A percentile compares a stretch with the other conserved stretches of the same genome.
Conservation (phyloP, 73 alveolate species). For the Tetrahymena elliotti region DNA sequence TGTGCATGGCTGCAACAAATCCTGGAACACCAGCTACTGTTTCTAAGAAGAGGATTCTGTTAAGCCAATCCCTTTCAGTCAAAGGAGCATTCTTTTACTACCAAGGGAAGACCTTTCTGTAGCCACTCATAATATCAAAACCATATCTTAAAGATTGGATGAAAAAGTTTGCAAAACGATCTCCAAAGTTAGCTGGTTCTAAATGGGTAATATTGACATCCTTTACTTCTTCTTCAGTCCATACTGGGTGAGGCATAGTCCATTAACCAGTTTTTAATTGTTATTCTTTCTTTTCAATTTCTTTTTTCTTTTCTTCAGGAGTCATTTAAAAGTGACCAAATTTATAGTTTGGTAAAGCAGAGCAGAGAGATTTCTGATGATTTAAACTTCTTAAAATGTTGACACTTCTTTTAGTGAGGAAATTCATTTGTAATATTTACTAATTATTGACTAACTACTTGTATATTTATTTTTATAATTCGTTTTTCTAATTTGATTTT, state of each 20-base stretch:
- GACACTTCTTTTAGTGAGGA: not conserved
- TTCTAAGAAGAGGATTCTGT: slow-evolving; percentile 61
- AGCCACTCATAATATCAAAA: slow-evolving; percentile 48
- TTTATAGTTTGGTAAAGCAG: not conserved
- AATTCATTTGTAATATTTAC: not conserved
- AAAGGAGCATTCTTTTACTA: slow-evolving; percentile 25
- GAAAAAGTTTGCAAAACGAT: slow-evolving; percentile 32
- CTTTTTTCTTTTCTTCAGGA: not conserved
- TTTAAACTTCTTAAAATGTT: not conserved
- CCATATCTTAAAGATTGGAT: slow-evolving; percentile 36
- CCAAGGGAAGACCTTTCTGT: slow-evolving; percentile 44
- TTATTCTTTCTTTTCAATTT: not conserved
- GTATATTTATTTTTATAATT: not conserved
- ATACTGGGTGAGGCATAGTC: slow-evolving; percentile 41
- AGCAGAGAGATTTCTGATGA: not conserved
- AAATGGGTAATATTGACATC: slow-evolving; percentile 16
- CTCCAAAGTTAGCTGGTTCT: slow-evolving; percentile 27
- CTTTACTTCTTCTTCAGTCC: slow-evolving; percentile 10
- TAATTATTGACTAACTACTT: too few species aligned
- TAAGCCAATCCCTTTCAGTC: slow-evolving; percentile 55
- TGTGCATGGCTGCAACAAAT: slow-evolving; percentile 67
- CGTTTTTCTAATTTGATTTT: not conserved
- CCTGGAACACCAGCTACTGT: slow-evolving; percentile 86
- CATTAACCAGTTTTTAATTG: not conserved
- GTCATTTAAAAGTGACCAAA: not conserved